Percentiles rank a stretch among this genome's conserved stretches.
Conservation (phyloP, 371 early-diverging fungal genomes). For the Dinochytrium kinnereticum region DNA sequence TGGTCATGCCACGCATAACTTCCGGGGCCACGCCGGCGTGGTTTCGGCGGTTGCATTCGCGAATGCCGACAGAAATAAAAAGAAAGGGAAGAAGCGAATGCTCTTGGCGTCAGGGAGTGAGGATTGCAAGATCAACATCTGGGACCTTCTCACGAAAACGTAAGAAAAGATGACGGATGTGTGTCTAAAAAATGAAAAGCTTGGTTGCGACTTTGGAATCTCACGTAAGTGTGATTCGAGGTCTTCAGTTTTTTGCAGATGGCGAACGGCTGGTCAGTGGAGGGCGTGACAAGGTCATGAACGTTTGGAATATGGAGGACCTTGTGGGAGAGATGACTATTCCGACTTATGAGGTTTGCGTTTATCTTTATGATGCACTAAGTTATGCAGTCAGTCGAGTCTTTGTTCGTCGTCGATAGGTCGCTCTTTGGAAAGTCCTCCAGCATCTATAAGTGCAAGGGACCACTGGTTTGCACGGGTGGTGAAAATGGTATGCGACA, state of each 20-base stretch:
- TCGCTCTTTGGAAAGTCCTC: not conserved
- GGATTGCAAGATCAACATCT: slow-evolving; percentile 87
- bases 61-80: slow-evolving; percentile 50
- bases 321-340: slow-evolving; percentile 71
- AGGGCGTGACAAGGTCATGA: slow-evolving; percentile 93
- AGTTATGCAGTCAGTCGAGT: slow-evolving; percentile 4
- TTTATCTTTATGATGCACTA: not conserved
- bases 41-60: slow-evolving; percentile 83
- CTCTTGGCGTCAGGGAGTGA: slow-evolving; percentile 82
- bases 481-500: slow-evolving; percentile 74
- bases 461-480: slow-evolving; percentile 76
- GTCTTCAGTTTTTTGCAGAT: slow-evolving; percentile 78
- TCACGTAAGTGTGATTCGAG: slow-evolving; percentile 92
- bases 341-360: slow-evolving; percentile 67
- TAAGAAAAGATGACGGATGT: slow-evolving; percentile 29
- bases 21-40: slow-evolving; percentile 91
- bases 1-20: slow-evolving; percentile 95
- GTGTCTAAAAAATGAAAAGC: slow-evolving; percentile 33
- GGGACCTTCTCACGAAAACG: slow-evolving; percentile 81
- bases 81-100: slow-evolving; percentile 48
- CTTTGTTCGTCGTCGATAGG: not conserved
- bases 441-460: not conserved
- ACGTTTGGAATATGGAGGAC: slow-evolving; percentile 82
- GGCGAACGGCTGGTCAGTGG: slow-evolving; percentile 83
- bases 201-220: slow-evolving; percentile 77